phyloP scores from a whole-genome alignment of 164 flowering plant species.

The Malania oleifera region DNA sequence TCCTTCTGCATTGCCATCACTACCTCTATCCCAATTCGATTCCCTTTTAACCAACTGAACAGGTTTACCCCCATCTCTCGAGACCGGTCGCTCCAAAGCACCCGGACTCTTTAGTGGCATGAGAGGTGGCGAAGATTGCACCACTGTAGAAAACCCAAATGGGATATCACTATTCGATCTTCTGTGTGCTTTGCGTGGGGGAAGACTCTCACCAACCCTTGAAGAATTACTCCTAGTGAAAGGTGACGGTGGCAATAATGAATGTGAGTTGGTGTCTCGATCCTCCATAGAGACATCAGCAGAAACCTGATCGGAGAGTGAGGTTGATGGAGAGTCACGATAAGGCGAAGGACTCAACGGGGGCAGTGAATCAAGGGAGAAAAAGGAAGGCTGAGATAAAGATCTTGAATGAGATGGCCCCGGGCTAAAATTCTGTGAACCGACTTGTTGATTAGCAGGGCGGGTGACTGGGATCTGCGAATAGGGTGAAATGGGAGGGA shows the following conservation, averaged over 20 bases:
- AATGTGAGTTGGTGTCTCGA: conserved; percentile 37
- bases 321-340: conserved; percentile 39
- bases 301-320: conserved; percentile 36
- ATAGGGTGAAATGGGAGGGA: conserved; percentile 76
- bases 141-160: conserved; percentile 48
- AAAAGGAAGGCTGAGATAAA: conserved; percentile 73
- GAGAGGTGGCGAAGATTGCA: conserved; percentile 51
- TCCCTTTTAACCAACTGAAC: conserved; percentile 62
- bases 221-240: conserved; percentile 26
- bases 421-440: conserved; percentile 37
- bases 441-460: conserved; percentile 26
- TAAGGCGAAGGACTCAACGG: conserved; percentile 79
- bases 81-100: conserved; percentile 30
- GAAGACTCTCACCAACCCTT: conserved; percentile 56
- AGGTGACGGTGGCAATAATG: conserved; percentile 27
- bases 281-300: conserved; percentile 74
- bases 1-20: conserved; percentile 44
- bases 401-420: conserved; percentile 77
- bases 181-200: conserved; percentile 82
- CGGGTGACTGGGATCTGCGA: conserved; percentile 58
- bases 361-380: conserved; percentile 75
- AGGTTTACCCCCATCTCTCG: conserved; percentile 42
- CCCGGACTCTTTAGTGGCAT: conserved; percentile 36
- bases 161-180: conserved; percentile 90
- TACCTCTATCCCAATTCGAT: conserved; percentile 42